phyloP scores from a whole-genome alignment of 2,329 filamentous ascomycete species.

The Fusarium falciforme region DNA sequence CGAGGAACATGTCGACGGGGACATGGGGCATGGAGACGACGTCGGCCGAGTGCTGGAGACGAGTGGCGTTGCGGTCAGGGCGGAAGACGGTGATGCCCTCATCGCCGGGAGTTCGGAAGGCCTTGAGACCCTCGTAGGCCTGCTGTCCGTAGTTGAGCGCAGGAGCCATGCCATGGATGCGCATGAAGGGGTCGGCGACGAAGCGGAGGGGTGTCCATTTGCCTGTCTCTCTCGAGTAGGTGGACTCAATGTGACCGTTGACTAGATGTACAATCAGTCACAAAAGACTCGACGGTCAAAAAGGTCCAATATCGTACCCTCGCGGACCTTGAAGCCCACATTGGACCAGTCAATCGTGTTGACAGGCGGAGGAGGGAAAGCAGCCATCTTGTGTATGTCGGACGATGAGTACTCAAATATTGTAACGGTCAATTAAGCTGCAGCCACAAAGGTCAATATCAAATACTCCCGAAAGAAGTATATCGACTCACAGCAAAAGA shows the following conservation, averaged over 20 bases:
- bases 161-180: constrained; percentile 94
- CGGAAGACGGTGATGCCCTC: constrained; percentile 86
- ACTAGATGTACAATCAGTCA: constrained; percentile 63
- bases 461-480: neutral
- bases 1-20: constrained; percentile 79
- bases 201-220: constrained; percentile 84
- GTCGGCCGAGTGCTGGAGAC: constrained; percentile 85
- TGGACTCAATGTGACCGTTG: constrained; percentile 92
- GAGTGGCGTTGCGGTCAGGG: constrained; percentile 83
- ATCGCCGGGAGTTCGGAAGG: constrained; percentile 82
- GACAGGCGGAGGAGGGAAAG: constrained; percentile 82
- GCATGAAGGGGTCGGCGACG: constrained; percentile 84
- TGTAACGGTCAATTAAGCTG: neutral
- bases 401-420: neutral
- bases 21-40: constrained; percentile 87
- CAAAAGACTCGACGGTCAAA: neutral
- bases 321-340: constrained; percentile 90
- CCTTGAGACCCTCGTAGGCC: constrained; percentile 98
- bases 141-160: constrained; percentile 98
- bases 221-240: constrained; percentile 79
- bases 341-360: constrained; percentile 93
- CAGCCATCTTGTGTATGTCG: constrained; percentile 53
- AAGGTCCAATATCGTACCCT: constrained; percentile 67
- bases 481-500: constrained; percentile 7
- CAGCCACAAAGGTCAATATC: constrained; percentile 4